Evolutionary conservation across 257 asterid species (phyloP).

Genomic region (Leptodermis oblonga): DNA sequence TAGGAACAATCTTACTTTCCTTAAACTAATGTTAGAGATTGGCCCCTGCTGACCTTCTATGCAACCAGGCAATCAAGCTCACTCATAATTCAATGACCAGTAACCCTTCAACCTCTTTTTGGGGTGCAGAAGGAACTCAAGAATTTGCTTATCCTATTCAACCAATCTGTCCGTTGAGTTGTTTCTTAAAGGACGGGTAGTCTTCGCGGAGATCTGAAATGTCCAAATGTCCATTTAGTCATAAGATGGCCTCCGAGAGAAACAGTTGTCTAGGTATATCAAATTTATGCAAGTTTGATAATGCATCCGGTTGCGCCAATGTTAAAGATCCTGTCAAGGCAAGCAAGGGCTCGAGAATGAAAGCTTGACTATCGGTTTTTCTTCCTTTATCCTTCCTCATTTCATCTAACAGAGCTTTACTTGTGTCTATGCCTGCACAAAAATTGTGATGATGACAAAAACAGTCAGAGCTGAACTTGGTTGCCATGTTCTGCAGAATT

Average conservation of each 20-base stretch:
- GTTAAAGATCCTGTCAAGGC: conserved; percentile 50
- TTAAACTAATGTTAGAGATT: conserved; percentile 4
- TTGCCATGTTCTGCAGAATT: background rate
- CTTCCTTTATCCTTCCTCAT: conserved; percentile 48
- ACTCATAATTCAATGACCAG: conserved; percentile 10
- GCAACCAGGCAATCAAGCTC: conserved; percentile 4
- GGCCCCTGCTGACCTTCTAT: conserved; percentile 5
- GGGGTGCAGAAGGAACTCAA: background rate
- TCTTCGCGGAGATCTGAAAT: conserved; percentile 8
- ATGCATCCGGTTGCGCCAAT: conserved; percentile 54
- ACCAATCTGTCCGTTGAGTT: conserved; percentile 1
- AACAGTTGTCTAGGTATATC: conserved; percentile 53
- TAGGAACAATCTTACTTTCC: background rate
- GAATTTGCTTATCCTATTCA: background rate
- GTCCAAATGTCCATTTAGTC: conserved; percentile 27
- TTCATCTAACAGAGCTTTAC: conserved; percentile 58
- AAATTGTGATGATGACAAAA: background rate
- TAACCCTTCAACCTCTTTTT: background rate
- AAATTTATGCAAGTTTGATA: conserved; percentile 50
- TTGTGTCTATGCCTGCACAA: conserved; percentile 68
- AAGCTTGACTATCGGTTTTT: conserved; percentile 49
- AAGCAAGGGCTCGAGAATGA: conserved; percentile 50
- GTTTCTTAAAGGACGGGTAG: conserved; percentile 20
- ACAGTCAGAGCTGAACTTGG: background rate
- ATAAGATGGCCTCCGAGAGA: conserved; percentile 60